Evolutionary conservation across 805 yeast species (phyloP).

Genomic region (Metschnikowia rubicola): DNA sequence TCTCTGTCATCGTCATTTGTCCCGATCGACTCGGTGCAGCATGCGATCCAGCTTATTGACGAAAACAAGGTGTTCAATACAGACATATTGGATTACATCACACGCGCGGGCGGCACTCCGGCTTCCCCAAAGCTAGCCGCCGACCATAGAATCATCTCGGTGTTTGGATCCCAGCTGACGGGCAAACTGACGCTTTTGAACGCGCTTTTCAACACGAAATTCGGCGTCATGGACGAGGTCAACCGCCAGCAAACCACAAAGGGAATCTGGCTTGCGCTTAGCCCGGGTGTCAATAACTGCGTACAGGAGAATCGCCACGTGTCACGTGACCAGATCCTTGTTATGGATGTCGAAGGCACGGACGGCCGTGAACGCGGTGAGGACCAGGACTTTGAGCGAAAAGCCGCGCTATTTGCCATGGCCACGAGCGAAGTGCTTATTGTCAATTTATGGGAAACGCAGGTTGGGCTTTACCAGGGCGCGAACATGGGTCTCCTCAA

Average conservation of each 20-base stretch:
- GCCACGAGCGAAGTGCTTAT: conserved; percentile 88
- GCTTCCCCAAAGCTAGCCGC: conserved; percentile 24
- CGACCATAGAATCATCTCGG: conserved; percentile 86
- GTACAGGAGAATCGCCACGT: conserved; percentile 3
- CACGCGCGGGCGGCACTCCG: conserved; percentile 13
- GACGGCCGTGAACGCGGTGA: conserved; percentile 98
- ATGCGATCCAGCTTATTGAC: conserved; percentile 60
- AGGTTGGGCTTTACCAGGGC: conserved; percentile 94
- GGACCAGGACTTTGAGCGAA: conserved; percentile 96
- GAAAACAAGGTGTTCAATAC: conserved; percentile 54
- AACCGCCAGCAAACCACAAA: conserved; percentile 78
- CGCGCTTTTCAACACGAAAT: conserved; percentile 70
- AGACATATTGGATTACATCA: conserved; percentile 15
- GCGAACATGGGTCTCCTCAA: conserved; percentile 94
- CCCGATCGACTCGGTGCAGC: conserved; percentile 32
- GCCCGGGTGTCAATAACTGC: conserved; percentile 27
- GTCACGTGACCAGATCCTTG: conserved; percentile 48
- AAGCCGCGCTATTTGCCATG: conserved; percentile 91
- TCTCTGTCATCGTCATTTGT: conserved; percentile 39
- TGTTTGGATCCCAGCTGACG: conserved; percentile 95
- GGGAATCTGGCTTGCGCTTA: conserved; percentile 45
- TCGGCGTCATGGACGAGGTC: conserved; percentile 90
- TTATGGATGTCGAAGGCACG: conserved; percentile 98
- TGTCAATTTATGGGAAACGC: conserved; percentile 95
- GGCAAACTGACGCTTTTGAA: conserved; percentile 94